Evolutionary conservation across 441 rosid species (phyloP), one percentile per base, ranked within the genome.

Genomic region (Syzygium malaccense): DNA sequence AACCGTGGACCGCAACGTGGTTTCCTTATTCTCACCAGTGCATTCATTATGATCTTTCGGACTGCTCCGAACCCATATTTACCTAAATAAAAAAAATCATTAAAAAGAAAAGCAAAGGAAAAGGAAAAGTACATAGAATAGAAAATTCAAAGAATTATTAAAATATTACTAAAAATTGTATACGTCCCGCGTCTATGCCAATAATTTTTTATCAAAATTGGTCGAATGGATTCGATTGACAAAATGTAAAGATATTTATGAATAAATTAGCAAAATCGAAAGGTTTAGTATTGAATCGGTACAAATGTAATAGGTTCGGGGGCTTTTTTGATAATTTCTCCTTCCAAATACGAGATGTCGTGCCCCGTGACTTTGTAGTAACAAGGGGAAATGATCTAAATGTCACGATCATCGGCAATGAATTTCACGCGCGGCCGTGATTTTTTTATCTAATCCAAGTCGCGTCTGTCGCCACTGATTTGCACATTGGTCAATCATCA

Each of bases 361-460:
- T 33, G 45, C 13, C 3, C 14, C 2, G 4, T 6, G n/a, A 3
- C 51, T 5, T 8, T 18, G 7, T 0, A 25, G 2, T 23, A 23
- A 23, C 3, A 3, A 45, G 9, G 15, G 51, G 11, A 13, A 14
- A 37, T 9, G 17, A 6, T 37, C 28, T 25, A 30, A 20, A 71
- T 6, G 23, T 20, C 6, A 37, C 23, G 4, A 20, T 71, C n/a
- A 32, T 30, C 37, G 4, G 5, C 71, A 15, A 23, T 13, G 83
- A 12, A 37, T 6, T 60, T 6, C 49, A 41, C 15, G 26, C 20
- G 79, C 20, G 19, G 1, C 3, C 4, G 13, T 10, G 13, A 71
- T 20, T 1, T 20, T 11, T 6, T 4, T 2, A 10, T 10, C 5
- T 3, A 28, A 20, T 37, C 7, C 0, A 3, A 37, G 6, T 11